Evolutionary conservation across 768 basidiomycete genomes (phyloP), one percentile per base, ranked within the genome.

Genomic region (Agaricus subrufescens): DNA sequence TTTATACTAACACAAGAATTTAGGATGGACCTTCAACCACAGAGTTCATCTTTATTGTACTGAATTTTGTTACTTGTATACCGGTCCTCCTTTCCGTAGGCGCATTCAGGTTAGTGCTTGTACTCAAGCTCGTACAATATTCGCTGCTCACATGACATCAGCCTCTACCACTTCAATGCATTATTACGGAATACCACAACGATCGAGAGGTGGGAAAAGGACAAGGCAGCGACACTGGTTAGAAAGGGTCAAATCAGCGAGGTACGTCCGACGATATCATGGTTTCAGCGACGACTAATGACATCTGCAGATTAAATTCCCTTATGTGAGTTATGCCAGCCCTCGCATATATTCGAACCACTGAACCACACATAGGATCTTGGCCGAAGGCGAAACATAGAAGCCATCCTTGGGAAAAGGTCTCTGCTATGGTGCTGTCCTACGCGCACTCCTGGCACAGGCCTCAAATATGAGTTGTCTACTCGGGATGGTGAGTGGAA

Each of bases 181-280:
- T 68, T 98, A 27, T 62, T 80, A 5, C 79, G 79, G 9, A 99
- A 99, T 69, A 84, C 87, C 2, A 99, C 96, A 0, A 98, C 97
- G 0, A 98, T 99, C 49, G 97, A 99, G 72, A 85, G 89, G 0
- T 96, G 92, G 91, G 97, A 99, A 70, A 98, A 98, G 71, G 94
- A 98, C 65, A 95, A 89, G 70, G 93, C 85, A 1, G 88, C 94
- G 4, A 89, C 84, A 0, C 79, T 99, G 62, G 84, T 91, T 50
- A 82, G 89, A 19, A 76, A 87, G 56, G 96, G 95, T 4, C 91
- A 89, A 69, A 87, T 98, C 56, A 83, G 79, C 50, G 89, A 94
- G 72, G 89, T 89, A 52, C 23, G 64, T 62, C 34, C 30, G 23
- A 46, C 19, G 19, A 34, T 49, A 46, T 34, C 25, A 45, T 5